These are phyloP conservation scores for Claviceps pazoutovae DNA, from an alignment of 2,329 filamentous ascomycete species.

Conservation along the genomic window DNA sequence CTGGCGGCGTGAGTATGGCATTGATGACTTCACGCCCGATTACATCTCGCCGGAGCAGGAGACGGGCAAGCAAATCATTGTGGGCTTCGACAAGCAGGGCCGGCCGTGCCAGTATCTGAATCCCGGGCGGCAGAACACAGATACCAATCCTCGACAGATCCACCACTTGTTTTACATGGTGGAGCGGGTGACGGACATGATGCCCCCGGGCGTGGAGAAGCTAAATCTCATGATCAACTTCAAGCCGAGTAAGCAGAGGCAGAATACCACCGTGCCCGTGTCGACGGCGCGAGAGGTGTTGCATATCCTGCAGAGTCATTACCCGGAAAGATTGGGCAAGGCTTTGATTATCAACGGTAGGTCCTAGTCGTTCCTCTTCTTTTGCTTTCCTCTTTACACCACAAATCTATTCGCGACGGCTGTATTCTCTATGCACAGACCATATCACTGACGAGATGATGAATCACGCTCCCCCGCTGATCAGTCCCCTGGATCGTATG, in stretches of 20 bases:
- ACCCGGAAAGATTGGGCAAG: constrained; percentile 79
- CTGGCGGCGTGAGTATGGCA: constrained; percentile 85
- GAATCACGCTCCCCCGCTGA: not conserved
- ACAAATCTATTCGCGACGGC: too few species aligned
- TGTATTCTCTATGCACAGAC: not conserved
- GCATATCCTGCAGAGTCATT: constrained; percentile 85
- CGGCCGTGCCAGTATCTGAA: constrained; percentile 86
- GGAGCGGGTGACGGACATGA: constrained; percentile 75
- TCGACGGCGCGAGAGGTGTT: constrained; percentile 71
- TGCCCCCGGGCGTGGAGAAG: constrained; percentile 76
- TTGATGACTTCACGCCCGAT: constrained; percentile 65
- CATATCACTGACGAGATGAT: not conserved
- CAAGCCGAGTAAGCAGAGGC: constrained; percentile 60
- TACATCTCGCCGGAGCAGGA: constrained; percentile 90
- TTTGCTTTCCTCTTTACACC: not conserved
- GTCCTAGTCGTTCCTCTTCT: constrained; percentile 12
- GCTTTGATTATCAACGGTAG: constrained; percentile 80
- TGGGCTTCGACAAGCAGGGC: constrained; percentile 74
- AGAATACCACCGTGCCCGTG: constrained; percentile 59
- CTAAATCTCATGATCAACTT: constrained; percentile 85
- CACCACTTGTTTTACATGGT: constrained; percentile 95
- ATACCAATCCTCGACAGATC: constrained; percentile 70
- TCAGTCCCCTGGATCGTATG: constrained; percentile 80
- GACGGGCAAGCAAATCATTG: constrained; percentile 84
- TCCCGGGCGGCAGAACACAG: constrained; percentile 85